Conservation (phyloP, 352 stramenopile genomes). For the Phytophthora uliginosa region DNA sequence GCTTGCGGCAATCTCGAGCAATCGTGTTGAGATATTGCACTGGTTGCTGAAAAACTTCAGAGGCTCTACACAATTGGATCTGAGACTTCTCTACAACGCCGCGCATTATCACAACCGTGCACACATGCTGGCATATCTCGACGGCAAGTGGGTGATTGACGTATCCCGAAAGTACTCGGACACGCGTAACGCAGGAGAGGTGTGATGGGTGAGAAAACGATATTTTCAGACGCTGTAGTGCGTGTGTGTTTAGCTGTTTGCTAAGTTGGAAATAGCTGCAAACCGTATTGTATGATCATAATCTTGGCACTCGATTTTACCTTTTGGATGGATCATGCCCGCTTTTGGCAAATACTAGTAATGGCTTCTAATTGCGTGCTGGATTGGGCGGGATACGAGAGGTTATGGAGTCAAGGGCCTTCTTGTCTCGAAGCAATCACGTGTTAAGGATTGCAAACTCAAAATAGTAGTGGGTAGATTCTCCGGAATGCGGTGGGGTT, state of each 20-base stretch:
- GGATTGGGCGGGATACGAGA: too few species aligned
- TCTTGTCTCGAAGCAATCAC: neutral
- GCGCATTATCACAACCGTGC: slow-evolving; percentile 28
- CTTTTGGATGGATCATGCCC: neutral
- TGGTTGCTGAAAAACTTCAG: slow-evolving; percentile 29
- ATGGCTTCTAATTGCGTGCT: too few species aligned
- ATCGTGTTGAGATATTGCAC: slow-evolving; percentile 37
- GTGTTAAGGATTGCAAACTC: neutral
- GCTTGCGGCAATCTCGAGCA: slow-evolving; percentile 25
- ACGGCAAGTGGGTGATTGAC: slow-evolving; percentile 23
- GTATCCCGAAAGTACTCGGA: neutral
- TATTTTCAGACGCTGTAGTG: neutral
- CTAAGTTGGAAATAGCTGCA: neutral
- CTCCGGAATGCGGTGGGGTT: neutral
- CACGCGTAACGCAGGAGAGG: neutral
- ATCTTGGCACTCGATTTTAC: neutral
- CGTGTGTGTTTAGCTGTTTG: neutral
- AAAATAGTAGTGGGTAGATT: slow-evolving; percentile 15
- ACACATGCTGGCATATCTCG: slow-evolving; percentile 36
- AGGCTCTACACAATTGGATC: slow-evolving; percentile 6
- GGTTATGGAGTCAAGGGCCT: neutral
- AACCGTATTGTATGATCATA: neutral
- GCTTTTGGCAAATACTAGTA: too few species aligned
- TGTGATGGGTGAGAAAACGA: neutral
- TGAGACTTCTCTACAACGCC: slow-evolving; percentile 28